phyloP scores from a whole-genome alignment of 129 eudicot species.

The Helianthus annuus region DNA sequence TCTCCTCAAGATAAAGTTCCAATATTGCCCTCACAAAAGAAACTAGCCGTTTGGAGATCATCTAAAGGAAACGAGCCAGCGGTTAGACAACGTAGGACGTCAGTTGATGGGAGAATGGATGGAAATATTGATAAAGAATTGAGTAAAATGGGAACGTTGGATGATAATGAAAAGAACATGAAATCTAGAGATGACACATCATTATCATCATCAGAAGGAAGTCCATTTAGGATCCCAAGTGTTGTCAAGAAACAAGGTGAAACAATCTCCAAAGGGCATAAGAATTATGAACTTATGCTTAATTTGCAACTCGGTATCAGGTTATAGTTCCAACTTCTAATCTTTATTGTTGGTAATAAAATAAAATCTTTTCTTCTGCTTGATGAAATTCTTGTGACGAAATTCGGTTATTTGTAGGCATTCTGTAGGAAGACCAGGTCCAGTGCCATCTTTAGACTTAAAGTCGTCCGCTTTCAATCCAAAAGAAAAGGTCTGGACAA shows the following conservation, averaged over 20 bases:
- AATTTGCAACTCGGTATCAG: slow-evolving; percentile 86
- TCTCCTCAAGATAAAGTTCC: slow-evolving; percentile 66
- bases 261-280: slow-evolving; percentile 74
- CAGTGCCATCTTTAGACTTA: slow-evolving; percentile 72
- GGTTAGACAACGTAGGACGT: slow-evolving; percentile 69
- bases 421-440: slow-evolving; percentile 89
- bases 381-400: neutral
- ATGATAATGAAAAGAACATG: slow-evolving; percentile 35
- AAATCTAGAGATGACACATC: slow-evolving; percentile 46
- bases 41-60: slow-evolving; percentile 81
- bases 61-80: slow-evolving; percentile 45
- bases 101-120: slow-evolving; percentile 76
- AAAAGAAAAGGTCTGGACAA: slow-evolving; percentile 82
- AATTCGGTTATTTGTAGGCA: slow-evolving; percentile 51
- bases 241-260: slow-evolving; percentile 69
- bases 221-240: slow-evolving; percentile 53
- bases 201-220: slow-evolving; percentile 44
- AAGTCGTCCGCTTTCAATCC: slow-evolving; percentile 88
- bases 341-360: neutral
- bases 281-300: slow-evolving; percentile 82
- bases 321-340: slow-evolving; percentile 33
- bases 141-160: slow-evolving; percentile 45
- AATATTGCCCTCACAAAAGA: slow-evolving; percentile 83
- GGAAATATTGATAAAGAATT: slow-evolving; percentile 54
- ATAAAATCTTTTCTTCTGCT: neutral